phyloP scores from a whole-genome alignment of 164 flowering plant species.

The Vitis cinerea region DNA sequence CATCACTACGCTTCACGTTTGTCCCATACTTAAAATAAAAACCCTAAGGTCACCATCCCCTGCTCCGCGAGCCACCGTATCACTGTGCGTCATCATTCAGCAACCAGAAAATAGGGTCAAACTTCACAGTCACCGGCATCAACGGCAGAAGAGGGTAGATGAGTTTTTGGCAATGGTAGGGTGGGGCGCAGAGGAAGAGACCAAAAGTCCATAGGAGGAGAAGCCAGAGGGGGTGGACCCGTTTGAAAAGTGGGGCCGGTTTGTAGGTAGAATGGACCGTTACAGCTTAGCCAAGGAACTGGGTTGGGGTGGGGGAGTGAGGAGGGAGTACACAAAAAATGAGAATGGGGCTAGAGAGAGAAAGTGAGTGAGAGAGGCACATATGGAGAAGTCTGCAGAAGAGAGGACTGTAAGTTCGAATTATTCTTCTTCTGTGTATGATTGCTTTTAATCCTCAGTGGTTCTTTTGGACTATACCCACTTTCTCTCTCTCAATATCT shows the following conservation, averaged over 20 bases:
- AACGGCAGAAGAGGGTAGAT: too few relatives aligned
- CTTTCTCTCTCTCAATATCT: constrained; percentile 12
- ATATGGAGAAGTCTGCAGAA: constrained; percentile 30
- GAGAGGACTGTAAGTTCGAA: constrained; percentile 67
- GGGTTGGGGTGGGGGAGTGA: background rate
- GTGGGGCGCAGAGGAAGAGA: too few relatives aligned
- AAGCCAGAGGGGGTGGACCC: too few relatives aligned
- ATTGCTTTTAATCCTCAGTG: constrained; percentile 37
- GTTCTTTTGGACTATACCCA: constrained; percentile 31
- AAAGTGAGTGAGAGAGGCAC: constrained; percentile 16
- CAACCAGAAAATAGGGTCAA: too few relatives aligned
- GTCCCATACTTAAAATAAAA: background rate
- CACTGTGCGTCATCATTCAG: background rate
- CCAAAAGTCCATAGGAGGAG: too few relatives aligned
- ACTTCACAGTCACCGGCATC: too few relatives aligned
- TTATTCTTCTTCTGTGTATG: constrained; percentile 65
- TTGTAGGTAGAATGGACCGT: constrained; percentile 12
- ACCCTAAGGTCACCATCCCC: background rate
- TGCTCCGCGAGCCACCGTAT: background rate
- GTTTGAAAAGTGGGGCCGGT: too few relatives aligned
- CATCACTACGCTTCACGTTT: constrained; percentile 15
- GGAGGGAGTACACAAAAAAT: too few relatives aligned
- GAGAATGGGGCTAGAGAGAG: constrained; percentile 9
- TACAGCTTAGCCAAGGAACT: constrained; percentile 1
- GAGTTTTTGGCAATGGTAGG: too few relatives aligned